These are phyloP conservation scores for Euphorbia corollata DNA, from an alignment of 441 rosid species.

Conservation along the genomic window DNA sequence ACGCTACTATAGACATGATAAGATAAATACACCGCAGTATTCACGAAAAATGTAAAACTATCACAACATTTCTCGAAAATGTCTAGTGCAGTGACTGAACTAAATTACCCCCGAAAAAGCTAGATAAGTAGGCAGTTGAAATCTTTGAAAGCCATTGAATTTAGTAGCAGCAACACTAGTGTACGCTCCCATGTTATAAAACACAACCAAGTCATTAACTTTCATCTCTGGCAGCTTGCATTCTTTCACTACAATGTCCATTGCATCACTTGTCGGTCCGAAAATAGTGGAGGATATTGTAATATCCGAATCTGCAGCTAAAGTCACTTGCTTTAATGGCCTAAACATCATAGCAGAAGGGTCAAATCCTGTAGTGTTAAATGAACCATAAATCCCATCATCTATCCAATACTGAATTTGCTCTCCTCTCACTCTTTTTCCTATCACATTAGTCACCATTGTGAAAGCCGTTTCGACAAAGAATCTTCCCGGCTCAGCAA, in stretches of 20 bases:
- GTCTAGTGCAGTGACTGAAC: too few relatives aligned
- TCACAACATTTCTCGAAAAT: too few relatives aligned
- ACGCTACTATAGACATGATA: too few relatives aligned
- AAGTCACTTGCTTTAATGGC: background rate
- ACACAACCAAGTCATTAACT: background rate
- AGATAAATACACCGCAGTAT: too few relatives aligned
- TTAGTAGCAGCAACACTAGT: background rate
- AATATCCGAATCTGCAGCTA: background rate
- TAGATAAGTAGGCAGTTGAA: background rate
- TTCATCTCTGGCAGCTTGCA: background rate
- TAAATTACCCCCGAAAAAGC: background rate
- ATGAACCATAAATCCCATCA: constrained; percentile 19
- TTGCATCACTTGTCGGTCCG: constrained; percentile 15
- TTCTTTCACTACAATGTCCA: background rate
- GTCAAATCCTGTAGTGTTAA: background rate
- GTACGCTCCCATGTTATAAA: background rate
- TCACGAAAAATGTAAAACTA: too few relatives aligned
- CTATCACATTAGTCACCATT: constrained; percentile 13
- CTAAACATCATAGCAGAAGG: background rate
- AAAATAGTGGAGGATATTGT: constrained; percentile 11
- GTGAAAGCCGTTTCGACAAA: constrained; percentile 11
- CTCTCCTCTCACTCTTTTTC: constrained; percentile 18
- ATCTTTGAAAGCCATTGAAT: background rate
- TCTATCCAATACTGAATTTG: constrained; percentile 19
- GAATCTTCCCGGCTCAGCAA: constrained; percentile 17